phyloP scores from a whole-genome alignment of 768 basidiomycete genomes.

The Rhodosporidiobolus sp. region DNA sequence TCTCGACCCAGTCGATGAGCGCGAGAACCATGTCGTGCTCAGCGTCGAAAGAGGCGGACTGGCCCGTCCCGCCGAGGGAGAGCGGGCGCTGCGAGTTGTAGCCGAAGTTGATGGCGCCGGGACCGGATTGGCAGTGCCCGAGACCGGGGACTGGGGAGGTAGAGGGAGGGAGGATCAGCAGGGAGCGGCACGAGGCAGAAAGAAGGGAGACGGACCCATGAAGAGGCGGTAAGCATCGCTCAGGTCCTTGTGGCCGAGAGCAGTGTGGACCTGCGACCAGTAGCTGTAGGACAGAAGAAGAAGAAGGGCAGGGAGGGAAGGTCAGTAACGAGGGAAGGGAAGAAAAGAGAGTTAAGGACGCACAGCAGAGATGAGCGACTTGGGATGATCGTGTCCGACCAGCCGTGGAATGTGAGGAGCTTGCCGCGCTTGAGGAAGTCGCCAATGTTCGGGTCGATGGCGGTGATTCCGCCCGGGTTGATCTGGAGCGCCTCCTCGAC shows the following conservation, averaged over 20 bases:
- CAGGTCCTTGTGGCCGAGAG: constrained; percentile 14
- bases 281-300: not conserved
- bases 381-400: not conserved
- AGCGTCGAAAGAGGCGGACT: constrained; percentile 18
- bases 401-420: constrained; percentile 22
- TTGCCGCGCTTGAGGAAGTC: constrained; percentile 32
- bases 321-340: not conserved
- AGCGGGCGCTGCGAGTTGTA: constrained; percentile 5
- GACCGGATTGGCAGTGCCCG: constrained; percentile 15
- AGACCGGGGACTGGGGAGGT: constrained; percentile 17
- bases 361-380: not conserved
- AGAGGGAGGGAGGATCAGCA: not conserved
- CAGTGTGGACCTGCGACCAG: constrained; percentile 3
- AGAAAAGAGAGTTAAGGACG: too few relatives aligned
- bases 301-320: not conserved
- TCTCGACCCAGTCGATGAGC: constrained; percentile 35
- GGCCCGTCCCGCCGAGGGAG: constrained; percentile 9
- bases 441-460: constrained; percentile 23
- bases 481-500: constrained; percentile 25
- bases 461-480: constrained; percentile 22
- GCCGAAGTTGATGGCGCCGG: constrained; percentile 26
- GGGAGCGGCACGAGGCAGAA: not conserved
- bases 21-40: constrained; percentile 40
- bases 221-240: constrained; percentile 22
- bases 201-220: not conserved